Evolutionary conservation across 345 rosid species (phyloP).

Genomic region (rapeseed (Brassica napus)): Da-Ae NC_063440.1:26788001-26788500

Average conservation of each 20-base stretch:
- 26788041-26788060: slow-evolving; percentile 78
- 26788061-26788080: slow-evolving; percentile 82
- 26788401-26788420: slow-evolving; percentile 50
- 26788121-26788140: slow-evolving; percentile 49
- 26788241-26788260: slow-evolving; percentile 57
- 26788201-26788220: slow-evolving; percentile 57
- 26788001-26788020: slow-evolving; percentile 69
- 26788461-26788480: slow-evolving; percentile 15
- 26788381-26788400: slow-evolving; percentile 57
- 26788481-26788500: neutral
- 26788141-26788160: slow-evolving; percentile 71
- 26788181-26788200: slow-evolving; percentile 55
- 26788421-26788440: slow-evolving; percentile 49
- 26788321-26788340: slow-evolving; percentile 48
- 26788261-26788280: slow-evolving; percentile 57
- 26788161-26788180: slow-evolving; percentile 61
- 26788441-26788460: slow-evolving; percentile 42
- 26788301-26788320: slow-evolving; percentile 22
- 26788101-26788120: slow-evolving; percentile 55
- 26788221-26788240: slow-evolving; percentile 69
- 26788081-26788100: slow-evolving; percentile 66
- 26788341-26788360: slow-evolving; percentile 46
- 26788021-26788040: slow-evolving; percentile 77
- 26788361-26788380: slow-evolving; percentile 54
- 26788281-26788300: slow-evolving; percentile 37